Evolutionary conservation across 116 monocot species (phyloP), one percentile per base, ranked within the genome.

Genomic region (Iris pallida): DNA sequence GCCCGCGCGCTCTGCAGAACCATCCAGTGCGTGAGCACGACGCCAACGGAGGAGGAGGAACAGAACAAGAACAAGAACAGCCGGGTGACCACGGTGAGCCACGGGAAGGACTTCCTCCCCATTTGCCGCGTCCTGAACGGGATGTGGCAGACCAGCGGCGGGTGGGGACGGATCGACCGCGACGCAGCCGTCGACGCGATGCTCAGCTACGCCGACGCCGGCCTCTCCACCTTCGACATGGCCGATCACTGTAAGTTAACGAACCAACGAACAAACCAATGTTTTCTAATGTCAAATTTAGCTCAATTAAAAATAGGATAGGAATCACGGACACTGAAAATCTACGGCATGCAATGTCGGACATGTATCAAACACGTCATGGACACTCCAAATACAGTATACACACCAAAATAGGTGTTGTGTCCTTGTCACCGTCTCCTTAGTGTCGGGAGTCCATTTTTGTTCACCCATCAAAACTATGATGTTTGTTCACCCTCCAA

Each of bases 131-230:
- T 92, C 6, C 80, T 92, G 47, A 97, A 97, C 30, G 97, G 97
- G 65, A 90, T 97, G 92, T 97, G 97, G 97, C 93, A 97, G 83
- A 90, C 93, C 14, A 98, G 97, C 65, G 97, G 97, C 11, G 97
- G 87, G 15, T 98, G 97, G 93, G 97, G 97, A 0, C 70, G 71
- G 43, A 98, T 92, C 69, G 97, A 98, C 58, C 78, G 87, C 8
- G 83, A 90, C 54, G 74, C 43, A 7, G 97, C 97, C 69, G 93
- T 90, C 8, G 90, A 90, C 12, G 84, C 89, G 55, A 97, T 97
- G 92, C 85, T 97, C 42, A 53, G 68, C 16, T 76, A 93, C 56
- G 93, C 89, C 43, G 97, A 98, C 74, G 80, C 90, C 16, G 93
- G 93, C 13, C 90, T 98, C 69, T 61, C 77, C 67, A 98, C 97